Percentiles rank a stretch among this genome's conserved stretches.
Conservation (phyloP, 371 early-diverging fungal species). For the Phascolomyces articulosus region DNA sequence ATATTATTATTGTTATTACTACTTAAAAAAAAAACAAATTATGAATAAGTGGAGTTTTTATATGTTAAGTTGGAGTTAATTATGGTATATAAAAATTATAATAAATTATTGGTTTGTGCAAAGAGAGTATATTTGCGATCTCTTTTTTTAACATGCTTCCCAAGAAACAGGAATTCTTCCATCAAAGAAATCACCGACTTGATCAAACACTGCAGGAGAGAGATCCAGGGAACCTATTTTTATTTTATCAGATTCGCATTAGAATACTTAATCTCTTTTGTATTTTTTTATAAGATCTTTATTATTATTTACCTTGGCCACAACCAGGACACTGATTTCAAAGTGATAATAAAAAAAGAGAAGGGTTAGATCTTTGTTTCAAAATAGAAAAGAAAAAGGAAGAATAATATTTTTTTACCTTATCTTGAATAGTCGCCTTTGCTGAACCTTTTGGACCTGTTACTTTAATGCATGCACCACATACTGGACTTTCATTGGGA, state of each 20-base stretch:
- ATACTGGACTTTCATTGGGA: constrained; percentile 47
- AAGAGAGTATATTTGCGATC: too few species aligned
- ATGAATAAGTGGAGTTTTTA: too few species aligned
- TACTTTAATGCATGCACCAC: constrained; percentile 44
- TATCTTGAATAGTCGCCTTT: constrained; percentile 47
- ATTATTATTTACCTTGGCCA: constrained; percentile 22
- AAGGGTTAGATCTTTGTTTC: background rate
- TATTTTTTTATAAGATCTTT: background rate
- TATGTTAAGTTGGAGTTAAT: background rate
- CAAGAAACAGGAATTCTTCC: constrained; percentile 48
- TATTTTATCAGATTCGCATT: background rate
- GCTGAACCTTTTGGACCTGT: constrained; percentile 41
- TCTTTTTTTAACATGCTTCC: constrained; percentile 34
- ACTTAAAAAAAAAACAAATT: too few species aligned
- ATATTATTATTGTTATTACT: too few species aligned
- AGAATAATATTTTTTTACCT: constrained; percentile 25
- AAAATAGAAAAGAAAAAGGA: background rate
- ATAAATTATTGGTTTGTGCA: too few species aligned
- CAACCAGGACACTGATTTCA: constrained; percentile 40
- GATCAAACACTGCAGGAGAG: constrained; percentile 43
- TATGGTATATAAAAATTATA: background rate
- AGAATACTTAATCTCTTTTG: background rate
- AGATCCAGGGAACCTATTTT: constrained; percentile 45
- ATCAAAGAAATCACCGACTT: constrained; percentile 33
- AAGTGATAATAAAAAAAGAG: background rate